These are phyloP conservation scores for Helianthus tuberosus DNA, from an alignment of 129 eudicot species.

Conservation along the genomic window DNA sequence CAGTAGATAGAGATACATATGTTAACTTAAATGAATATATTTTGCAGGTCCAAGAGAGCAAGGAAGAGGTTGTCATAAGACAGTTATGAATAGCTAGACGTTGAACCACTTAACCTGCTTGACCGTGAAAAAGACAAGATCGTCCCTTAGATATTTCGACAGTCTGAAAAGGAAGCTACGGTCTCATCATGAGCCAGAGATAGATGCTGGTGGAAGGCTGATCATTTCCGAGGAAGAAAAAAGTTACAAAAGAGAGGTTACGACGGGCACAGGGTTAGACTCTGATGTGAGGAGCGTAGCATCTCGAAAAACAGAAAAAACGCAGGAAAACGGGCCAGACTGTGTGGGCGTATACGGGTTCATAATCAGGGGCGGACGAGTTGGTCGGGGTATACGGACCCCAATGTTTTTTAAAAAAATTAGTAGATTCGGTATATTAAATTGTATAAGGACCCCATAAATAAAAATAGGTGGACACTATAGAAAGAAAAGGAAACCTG, in stretches of 20 bases:
- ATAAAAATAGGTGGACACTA: too few species aligned
- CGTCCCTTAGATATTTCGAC: slow-evolving; percentile 68
- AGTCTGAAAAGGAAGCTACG: slow-evolving; percentile 51
- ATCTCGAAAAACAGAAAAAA: slow-evolving; percentile 51
- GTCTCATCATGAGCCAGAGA: slow-evolving; percentile 72
- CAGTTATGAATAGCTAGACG: slow-evolving; percentile 60
- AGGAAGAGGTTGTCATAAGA: slow-evolving; percentile 81
- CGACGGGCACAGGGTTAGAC: slow-evolving; percentile 38
- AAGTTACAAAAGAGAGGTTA: slow-evolving; percentile 33
- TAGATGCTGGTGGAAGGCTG: slow-evolving; percentile 77
- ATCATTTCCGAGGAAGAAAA: slow-evolving; percentile 54
- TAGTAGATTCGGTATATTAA: too few species aligned
- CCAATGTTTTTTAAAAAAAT: too few species aligned
- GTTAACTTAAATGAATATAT: neutral
- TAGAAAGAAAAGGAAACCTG: too few species aligned
- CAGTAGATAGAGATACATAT: neutral
- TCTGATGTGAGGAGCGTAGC: slow-evolving; percentile 54
- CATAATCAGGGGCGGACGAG: slow-evolving; percentile 43
- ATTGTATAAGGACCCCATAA: too few species aligned
- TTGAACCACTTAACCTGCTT: slow-evolving; percentile 93
- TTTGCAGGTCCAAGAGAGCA: slow-evolving; percentile 66
- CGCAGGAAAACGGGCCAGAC: slow-evolving; percentile 61
- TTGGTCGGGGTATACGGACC: too few species aligned
- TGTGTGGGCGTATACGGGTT: slow-evolving; percentile 86
- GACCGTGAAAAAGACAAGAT: slow-evolving; percentile 72